Evolutionary conservation across 2,329 filamentous ascomycete genomes (phyloP).

Genomic region (Aspergillus jensenii): DNA sequence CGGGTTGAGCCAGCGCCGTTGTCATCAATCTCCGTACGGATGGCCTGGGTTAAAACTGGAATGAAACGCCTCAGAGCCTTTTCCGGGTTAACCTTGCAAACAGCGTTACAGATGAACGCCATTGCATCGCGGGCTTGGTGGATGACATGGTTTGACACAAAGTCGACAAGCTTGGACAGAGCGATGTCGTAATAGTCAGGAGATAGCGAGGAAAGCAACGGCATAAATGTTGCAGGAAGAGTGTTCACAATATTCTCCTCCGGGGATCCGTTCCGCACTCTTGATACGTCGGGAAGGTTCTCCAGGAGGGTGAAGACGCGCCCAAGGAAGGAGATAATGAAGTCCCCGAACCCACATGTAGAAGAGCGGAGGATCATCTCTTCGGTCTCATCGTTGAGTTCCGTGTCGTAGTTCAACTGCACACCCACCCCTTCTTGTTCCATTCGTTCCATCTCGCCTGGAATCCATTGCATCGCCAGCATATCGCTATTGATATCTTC

Average conservation of each 20-base stretch:
- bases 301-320: slow-evolving; percentile 94
- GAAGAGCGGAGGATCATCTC: slow-evolving; percentile 87
- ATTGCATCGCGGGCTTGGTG: slow-evolving; percentile 96
- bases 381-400: slow-evolving; percentile 83
- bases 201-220: slow-evolving; percentile 84
- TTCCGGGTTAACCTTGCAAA: slow-evolving; percentile 93
- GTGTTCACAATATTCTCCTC: slow-evolving; percentile 98
- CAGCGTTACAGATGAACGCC: slow-evolving; percentile 95
- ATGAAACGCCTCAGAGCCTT: slow-evolving; percentile 90
- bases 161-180: slow-evolving; percentile 86
- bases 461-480: slow-evolving; percentile 89
- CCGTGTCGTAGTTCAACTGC: slow-evolving; percentile 78
- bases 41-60: slow-evolving; percentile 85
- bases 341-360: slow-evolving; percentile 90
- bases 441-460: slow-evolving; percentile 89
- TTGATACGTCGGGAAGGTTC: slow-evolving; percentile 87
- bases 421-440: slow-evolving; percentile 83
- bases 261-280: slow-evolving; percentile 84
- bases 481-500: slow-evolving; percentile 69
- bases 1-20: slow-evolving; percentile 94
- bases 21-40: slow-evolving; percentile 94
- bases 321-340: slow-evolving; percentile 83
- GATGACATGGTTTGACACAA: slow-evolving; percentile 90
- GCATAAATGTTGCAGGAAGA: slow-evolving; percentile 84
- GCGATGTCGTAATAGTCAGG: slow-evolving; percentile 91